A percentile compares a stretch with the other conserved stretches of the same genome.
Evolutionary conservation across 257 asterid species (phyloP).

Genomic region (Solanum ossicruentum): DNA sequence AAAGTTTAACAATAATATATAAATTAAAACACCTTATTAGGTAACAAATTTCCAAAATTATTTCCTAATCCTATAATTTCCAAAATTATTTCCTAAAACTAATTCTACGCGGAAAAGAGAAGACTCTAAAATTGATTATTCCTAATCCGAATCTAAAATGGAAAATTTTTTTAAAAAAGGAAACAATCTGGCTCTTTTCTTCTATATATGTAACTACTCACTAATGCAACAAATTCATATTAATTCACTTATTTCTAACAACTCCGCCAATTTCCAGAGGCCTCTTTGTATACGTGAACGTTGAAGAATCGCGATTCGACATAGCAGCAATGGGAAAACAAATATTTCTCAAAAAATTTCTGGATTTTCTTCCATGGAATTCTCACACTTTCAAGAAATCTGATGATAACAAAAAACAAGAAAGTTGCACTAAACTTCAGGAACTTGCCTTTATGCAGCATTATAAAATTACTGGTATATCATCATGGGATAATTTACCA

Average conservation of each 20-base stretch:
- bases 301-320: background rate
- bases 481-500: background rate
- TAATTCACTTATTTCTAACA: background rate
- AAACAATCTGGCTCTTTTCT: too few relatives aligned
- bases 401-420: background rate
- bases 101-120: background rate
- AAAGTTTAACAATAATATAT: too few relatives aligned
- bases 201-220: background rate
- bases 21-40: too few relatives aligned
- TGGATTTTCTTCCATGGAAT: background rate
- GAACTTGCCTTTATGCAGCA: background rate
- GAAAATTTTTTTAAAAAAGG: too few relatives aligned
- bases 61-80: too few relatives aligned
- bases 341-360: background rate
- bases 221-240: background rate
- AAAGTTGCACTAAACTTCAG: background rate
- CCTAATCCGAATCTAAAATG: background rate
- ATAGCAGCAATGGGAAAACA: background rate
- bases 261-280: background rate
- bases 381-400: background rate
- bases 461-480: background rate
- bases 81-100: background rate
- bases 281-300: background rate
- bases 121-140: background rate
- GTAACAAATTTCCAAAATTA: background rate